Evolutionary conservation across 169 alveolate species (phyloP), one percentile per base, ranked within the genome.

Genomic region (Plasmodium relictum): DNA sequence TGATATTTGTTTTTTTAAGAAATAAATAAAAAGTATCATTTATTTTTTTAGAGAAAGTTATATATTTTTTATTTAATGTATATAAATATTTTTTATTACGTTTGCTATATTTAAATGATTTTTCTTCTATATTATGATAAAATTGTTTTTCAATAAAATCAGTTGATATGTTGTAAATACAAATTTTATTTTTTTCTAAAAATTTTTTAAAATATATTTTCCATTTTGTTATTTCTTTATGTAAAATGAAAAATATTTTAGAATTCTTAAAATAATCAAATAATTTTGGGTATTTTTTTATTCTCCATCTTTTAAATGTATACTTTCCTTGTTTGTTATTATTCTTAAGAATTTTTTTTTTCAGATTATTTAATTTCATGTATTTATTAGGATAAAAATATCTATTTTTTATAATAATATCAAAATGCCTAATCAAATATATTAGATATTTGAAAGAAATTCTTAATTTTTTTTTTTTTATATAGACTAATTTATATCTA

Each of bases 61-160:
- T 66, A 71, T 52, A 68, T 31, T 50, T 83, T 20, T 45, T 56
- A 20, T 54, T 83, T 62, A 83, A 6, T 16, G 31, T 6, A 20
- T 39, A 24, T 20, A 68, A 12, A 18, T 48, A 26, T 12, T 42
- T 18, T 37, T 68, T 8, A 20, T 42, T 5, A 22, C 26, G 18
- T 69, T 68, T 41, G 16, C 4, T 24, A 3, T 24, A n/a, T 56
- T 48, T 48, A 44, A 37, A 4, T 7, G 66, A 5, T 12, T 22
- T 22, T 16, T 44, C 44, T 14, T 41, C 9, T 18, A 18, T 41
- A 26, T 37, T 42, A n/a, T 37, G 48, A 12, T 83, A 83, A 20
- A 83, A 62, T 12, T 68, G 85, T 31, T 83, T 70, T 58, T 83
- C 91, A 14, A 83, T 83, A 41, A 4, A 8, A 68, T 83, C 91